phyloP scores from a whole-genome alignment of 2,329 filamentous ascomycete genomes.

The Neopestalotiopsis rosae region DNA sequence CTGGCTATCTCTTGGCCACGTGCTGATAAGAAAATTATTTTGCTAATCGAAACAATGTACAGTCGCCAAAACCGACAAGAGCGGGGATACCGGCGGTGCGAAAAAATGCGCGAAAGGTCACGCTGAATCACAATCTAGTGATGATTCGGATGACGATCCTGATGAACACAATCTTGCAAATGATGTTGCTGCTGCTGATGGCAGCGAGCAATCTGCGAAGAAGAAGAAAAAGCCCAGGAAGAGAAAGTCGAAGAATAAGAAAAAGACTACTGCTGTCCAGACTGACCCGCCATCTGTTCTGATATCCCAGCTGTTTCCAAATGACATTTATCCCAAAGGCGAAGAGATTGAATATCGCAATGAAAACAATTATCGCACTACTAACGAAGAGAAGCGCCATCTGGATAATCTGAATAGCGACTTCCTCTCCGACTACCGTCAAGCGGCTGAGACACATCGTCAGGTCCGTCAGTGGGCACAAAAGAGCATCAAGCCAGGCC shows the following conservation, averaged over 20 bases:
- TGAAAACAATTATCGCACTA: constrained; percentile 81
- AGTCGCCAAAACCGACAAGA: no score
- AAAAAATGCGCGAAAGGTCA: no score
- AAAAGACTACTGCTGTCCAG: constrained; percentile 70
- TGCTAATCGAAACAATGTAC: no score
- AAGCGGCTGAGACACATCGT: constrained; percentile 85
- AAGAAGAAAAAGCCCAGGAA: constrained; percentile 79
- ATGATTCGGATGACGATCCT: no score
- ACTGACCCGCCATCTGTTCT: constrained; percentile 78
- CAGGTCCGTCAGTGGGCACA: constrained; percentile 86
- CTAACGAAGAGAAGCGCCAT: constrained; percentile 83
- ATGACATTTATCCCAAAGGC: constrained; percentile 75
- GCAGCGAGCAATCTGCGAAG: constrained; percentile 46
- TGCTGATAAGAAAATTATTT: no score
- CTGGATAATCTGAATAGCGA: constrained; percentile 81
- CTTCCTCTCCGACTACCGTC: constrained; percentile 80
- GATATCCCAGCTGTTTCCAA: constrained; percentile 75
- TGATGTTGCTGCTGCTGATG: constrained; percentile 30
- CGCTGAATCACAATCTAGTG: no score
- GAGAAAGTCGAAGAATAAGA: constrained; percentile 76
- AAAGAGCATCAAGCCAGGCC: constrained; percentile 80
- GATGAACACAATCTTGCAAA: no score
- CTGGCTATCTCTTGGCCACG: no score
- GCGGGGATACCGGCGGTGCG: no score
- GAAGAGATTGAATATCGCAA: constrained; percentile 79